phyloP scores from a whole-genome alignment of 495 filamentous ascomycete species.

The Choiromyces venosus region DNA sequence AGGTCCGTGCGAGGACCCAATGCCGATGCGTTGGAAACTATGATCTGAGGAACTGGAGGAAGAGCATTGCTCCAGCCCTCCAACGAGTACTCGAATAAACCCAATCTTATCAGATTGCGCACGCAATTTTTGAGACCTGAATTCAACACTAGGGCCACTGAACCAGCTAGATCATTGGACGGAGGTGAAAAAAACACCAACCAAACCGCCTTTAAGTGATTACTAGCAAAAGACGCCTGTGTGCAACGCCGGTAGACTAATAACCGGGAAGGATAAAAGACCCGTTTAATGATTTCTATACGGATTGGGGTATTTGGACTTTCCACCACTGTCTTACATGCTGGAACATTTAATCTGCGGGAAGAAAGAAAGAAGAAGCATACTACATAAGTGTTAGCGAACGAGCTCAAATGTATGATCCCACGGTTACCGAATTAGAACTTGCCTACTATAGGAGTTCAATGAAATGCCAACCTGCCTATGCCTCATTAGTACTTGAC shows the following conservation, averaged over 20 bases:
- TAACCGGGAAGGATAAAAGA: not conserved
- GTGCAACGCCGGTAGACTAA: not conserved
- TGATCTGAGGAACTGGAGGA: not conserved
- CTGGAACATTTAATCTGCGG: not conserved
- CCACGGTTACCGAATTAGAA: not conserved
- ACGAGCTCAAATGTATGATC: not conserved
- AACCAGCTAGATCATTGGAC: not conserved
- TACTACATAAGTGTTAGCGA: not conserved
- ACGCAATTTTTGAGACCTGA: not conserved
- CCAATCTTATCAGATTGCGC: not conserved
- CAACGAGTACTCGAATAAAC: not conserved
- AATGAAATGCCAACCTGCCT: not conserved
- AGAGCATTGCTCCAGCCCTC: not conserved
- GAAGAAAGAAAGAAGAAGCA: not conserved
- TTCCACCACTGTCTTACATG: not conserved
- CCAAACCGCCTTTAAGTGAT: not conserved
- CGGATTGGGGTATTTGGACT: not conserved
- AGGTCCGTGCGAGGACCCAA: not conserved
- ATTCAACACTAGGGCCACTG: not conserved
- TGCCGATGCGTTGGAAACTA: not conserved
- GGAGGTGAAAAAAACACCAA: not conserved
- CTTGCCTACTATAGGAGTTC: not conserved
- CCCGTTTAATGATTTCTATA: not conserved
- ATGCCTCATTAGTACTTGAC: not conserved
- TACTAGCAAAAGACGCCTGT: not conserved